A percentile compares a stretch with the other conserved stretches of the same genome.
Conservation (phyloP, 345 rosid species). For the Eucalyptus lansdowneana region DNA sequence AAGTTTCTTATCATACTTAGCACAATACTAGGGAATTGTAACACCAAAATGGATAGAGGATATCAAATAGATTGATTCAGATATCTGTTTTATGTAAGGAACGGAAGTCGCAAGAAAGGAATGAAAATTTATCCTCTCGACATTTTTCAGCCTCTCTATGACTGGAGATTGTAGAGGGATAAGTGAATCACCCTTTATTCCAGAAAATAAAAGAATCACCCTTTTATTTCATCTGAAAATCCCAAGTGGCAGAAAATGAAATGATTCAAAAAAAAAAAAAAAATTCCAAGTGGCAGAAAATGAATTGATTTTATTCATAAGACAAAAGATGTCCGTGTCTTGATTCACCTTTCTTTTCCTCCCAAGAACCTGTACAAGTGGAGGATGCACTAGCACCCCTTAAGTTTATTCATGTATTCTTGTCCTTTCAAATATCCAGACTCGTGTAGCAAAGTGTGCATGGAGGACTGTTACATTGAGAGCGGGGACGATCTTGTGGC, state of each 20-base stretch:
- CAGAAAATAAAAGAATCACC: too few species aligned
- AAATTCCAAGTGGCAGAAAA: neutral
- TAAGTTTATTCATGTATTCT: neutral
- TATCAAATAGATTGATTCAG: neutral
- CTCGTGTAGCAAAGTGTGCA: constrained; percentile 80
- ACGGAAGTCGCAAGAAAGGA: neutral
- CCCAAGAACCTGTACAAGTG: neutral
- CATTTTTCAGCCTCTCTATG: neutral
- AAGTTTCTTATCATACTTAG: neutral
- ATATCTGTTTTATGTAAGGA: neutral
- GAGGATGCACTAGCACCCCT: neutral
- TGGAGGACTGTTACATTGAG: constrained; percentile 86
- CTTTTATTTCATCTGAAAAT: neutral
- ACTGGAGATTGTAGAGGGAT: neutral
- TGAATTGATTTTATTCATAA: neutral
- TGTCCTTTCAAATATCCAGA: constrained; percentile 24
- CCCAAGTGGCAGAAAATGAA: neutral
- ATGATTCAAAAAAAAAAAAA: too few species aligned
- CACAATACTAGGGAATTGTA: neutral
- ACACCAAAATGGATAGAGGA: neutral
- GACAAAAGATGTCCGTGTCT: neutral
- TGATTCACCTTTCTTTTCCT: neutral
- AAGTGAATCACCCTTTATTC: neutral
- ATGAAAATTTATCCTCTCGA: neutral
- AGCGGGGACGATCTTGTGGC: constrained; percentile 98